Evolutionary conservation across 371 early-diverging fungal species (phyloP).

Genomic region (Ordospora colligata): DNA sequence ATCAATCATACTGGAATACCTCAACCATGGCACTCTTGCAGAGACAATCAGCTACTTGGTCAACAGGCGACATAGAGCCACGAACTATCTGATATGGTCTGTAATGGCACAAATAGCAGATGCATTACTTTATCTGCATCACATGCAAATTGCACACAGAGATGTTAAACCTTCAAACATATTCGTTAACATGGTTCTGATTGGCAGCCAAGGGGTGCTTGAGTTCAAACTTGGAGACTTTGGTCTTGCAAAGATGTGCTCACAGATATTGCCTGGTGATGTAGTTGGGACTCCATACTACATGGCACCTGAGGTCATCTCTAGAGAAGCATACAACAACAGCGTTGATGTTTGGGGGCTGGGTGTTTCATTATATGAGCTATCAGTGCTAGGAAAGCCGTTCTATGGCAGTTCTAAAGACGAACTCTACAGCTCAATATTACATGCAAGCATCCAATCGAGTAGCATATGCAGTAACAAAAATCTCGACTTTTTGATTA

Average conservation of each 20-base stretch:
- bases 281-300: conserved; percentile 54
- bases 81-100: conserved; percentile 67
- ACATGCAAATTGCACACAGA: conserved; percentile 83
- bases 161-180: conserved; percentile 90
- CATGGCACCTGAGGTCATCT: conserved; percentile 59
- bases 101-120: conserved; percentile 73
- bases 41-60: conserved; percentile 67
- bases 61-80: conserved; percentile 68
- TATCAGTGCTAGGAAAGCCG: conserved; percentile 33
- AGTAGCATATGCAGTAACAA: background rate
- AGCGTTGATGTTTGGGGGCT: conserved; percentile 94
- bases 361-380: conserved; percentile 88
- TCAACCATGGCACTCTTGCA: conserved; percentile 71
- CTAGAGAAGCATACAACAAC: conserved; percentile 60
- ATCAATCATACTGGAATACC: conserved; percentile 80
- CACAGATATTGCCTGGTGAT: background rate
- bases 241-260: conserved; percentile 27
- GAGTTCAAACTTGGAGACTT: conserved; percentile 61
- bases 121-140: conserved; percentile 83
- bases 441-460: conserved; percentile 5
- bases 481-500: conserved; percentile 20
- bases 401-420: conserved; percentile 38
- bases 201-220: conserved; percentile 1
- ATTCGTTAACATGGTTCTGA: conserved; percentile 67
- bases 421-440: conserved; percentile 33